These are phyloP conservation scores for Fusarium gaditjirri DNA, from an alignment of 2,329 filamentous ascomycete genomes.

Conservation along the genomic window DNA sequence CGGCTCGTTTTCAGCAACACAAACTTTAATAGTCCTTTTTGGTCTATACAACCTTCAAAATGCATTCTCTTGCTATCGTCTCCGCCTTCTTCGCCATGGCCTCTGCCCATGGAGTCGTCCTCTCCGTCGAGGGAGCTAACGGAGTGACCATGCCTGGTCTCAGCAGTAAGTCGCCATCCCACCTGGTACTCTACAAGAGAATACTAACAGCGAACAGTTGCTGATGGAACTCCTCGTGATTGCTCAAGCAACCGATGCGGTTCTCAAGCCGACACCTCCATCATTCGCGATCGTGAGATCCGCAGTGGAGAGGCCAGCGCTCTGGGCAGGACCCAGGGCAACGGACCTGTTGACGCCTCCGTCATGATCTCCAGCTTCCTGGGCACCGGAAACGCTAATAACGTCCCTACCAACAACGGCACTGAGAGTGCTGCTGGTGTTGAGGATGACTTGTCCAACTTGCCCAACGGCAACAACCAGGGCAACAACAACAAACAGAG, in stretches of 20 bases:
- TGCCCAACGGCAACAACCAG: slow-evolving; percentile 15
- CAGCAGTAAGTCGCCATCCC: slow-evolving; percentile 37
- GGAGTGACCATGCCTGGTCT: slow-evolving; percentile 72
- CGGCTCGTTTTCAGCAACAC: background rate
- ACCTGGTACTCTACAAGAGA: no score
- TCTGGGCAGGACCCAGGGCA: slow-evolving; percentile 71
- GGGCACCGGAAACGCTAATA: slow-evolving; percentile 46
- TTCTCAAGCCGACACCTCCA: slow-evolving; percentile 75
- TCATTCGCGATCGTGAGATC: slow-evolving; percentile 72
- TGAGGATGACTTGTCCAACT: slow-evolving; percentile 55
- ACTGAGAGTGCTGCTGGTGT: slow-evolving; percentile 48
- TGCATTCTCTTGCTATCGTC: slow-evolving; percentile 46
- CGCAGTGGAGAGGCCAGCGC: slow-evolving; percentile 62
- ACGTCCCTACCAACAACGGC: slow-evolving; percentile 2
- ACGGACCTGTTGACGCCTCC: slow-evolving; percentile 67
- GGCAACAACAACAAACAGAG: slow-evolving; percentile 25
- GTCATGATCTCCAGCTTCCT: slow-evolving; percentile 70
- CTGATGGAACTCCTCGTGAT: slow-evolving; percentile 75
- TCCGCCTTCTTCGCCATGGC: slow-evolving; percentile 57
- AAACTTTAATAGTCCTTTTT: background rate
- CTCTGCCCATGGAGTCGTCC: slow-evolving; percentile 68
- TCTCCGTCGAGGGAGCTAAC: slow-evolving; percentile 67
- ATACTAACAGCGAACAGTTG: slow-evolving; percentile 54
- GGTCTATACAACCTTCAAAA: slow-evolving; percentile 26
- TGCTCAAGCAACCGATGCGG: slow-evolving; percentile 70